A percentile compares a stretch with the other conserved stretches of the same genome.
phyloP scores from a whole-genome alignment of 1,139 yeast genomes.

The Saccharomycopsis phalli region DNA sequence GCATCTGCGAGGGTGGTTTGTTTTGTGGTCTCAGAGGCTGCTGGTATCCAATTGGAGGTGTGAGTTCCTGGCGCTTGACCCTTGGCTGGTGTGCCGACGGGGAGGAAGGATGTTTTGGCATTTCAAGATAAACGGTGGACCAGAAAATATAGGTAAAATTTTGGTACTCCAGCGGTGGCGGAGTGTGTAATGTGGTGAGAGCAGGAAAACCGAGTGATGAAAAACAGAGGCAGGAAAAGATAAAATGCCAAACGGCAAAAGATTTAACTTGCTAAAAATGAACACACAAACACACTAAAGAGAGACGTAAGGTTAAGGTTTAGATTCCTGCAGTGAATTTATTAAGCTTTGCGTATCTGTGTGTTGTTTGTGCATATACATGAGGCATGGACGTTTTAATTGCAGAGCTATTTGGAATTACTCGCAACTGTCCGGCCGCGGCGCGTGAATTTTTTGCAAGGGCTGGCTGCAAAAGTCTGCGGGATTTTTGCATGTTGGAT shows the following conservation, averaged over 20 bases:
- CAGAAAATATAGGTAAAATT: too few species aligned
- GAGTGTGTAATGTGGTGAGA: background rate
- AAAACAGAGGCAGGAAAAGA: background rate
- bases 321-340: background rate
- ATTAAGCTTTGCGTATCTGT: background rate
- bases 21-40: slow-evolving; percentile 3
- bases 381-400: too few species aligned
- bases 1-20: slow-evolving; percentile 3
- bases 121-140: too few species aligned
- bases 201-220: background rate
- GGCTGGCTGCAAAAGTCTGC: too few species aligned
- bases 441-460: too few species aligned
- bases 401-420: too few species aligned
- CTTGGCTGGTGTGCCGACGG: slow-evolving; percentile 17
- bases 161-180: background rate
- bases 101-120: slow-evolving; percentile 17
- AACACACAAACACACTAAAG: background rate
- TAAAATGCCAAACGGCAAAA: background rate
- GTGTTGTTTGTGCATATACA: background rate
- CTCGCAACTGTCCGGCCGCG: too few species aligned
- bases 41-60: slow-evolving; percentile 1
- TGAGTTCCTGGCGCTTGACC: slow-evolving; percentile 17
- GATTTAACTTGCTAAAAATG: too few species aligned
- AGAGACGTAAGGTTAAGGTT: slow-evolving; percentile 1
- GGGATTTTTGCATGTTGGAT: too few species aligned